A percentile compares a stretch with the other conserved stretches of the same genome.
phyloP scores from a whole-genome alignment of 148 eudicot genomes.

The Linanthus parryae region DNA sequence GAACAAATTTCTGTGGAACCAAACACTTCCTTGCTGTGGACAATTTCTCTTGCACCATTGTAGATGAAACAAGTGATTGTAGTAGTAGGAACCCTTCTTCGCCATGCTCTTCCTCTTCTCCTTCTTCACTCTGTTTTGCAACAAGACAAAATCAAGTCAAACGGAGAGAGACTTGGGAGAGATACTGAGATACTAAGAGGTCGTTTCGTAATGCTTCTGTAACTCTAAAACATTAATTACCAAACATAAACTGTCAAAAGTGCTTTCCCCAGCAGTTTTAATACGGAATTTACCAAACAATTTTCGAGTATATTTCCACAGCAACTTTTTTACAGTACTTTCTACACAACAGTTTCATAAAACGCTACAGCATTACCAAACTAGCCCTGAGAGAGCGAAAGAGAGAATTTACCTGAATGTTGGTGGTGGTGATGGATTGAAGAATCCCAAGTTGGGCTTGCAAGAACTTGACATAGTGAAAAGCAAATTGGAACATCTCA shows the following conservation, averaged over 20 bases:
- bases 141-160: neutral
- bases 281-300: neutral
- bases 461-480: constrained; percentile 53
- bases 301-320: neutral
- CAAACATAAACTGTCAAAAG: too few relatives aligned
- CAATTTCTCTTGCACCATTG: neutral
- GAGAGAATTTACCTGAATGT: neutral
- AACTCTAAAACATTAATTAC: too few relatives aligned
- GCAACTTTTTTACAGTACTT: too few relatives aligned
- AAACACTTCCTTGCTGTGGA: neutral
- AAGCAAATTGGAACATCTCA: constrained; percentile 70
- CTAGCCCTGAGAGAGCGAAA: neutral
- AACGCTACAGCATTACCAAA: neutral
- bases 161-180: neutral
- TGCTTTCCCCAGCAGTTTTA: too few relatives aligned
- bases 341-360: too few relatives aligned
- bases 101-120: neutral
- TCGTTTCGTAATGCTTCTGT: too few relatives aligned
- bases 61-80: neutral
- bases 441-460: constrained; percentile 64
- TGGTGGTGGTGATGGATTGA: constrained; percentile 6
- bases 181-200: too few relatives aligned
- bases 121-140: neutral
- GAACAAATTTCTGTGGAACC: neutral
- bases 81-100: too few relatives aligned